A percentile compares a stretch with the other conserved stretches of the same genome.
phyloP scores from a whole-genome alignment of 1,284 basidiomycete genomes.

The Polyporus tsugae region DNA sequence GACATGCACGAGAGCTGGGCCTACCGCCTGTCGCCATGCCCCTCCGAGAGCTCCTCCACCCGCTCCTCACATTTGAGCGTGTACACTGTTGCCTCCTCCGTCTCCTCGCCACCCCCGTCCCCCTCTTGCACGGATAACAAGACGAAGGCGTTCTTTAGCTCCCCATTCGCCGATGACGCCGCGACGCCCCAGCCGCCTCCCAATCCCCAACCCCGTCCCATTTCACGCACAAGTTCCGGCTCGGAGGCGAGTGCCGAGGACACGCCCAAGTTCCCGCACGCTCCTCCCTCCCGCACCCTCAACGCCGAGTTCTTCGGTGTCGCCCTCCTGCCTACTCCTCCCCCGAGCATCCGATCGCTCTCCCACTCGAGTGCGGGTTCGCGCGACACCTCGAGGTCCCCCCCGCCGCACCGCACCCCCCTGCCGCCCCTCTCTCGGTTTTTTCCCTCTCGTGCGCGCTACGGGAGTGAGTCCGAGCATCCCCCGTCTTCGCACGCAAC shows the following conservation, averaged over 20 bases:
- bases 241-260: conserved; percentile 36
- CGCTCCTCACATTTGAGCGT: conserved; percentile 42
- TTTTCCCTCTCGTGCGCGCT: conserved; percentile 45
- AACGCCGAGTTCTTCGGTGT: conserved; percentile 44
- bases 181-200: conserved; percentile 38
- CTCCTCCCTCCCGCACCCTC: conserved; percentile 39
- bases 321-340: conserved; percentile 41
- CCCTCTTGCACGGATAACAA: conserved; percentile 37
- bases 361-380: conserved; percentile 28
- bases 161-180: conserved; percentile 38
- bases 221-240: conserved; percentile 33
- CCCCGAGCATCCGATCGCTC: conserved; percentile 39
- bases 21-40: conserved; percentile 37
- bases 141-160: conserved; percentile 44
- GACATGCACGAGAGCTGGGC: conserved; percentile 42
- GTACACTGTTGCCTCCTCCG: conserved; percentile 39
- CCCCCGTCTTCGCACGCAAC: conserved; percentile 28
- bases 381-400: conserved; percentile 39
- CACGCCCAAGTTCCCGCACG: conserved; percentile 33
- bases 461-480: conserved; percentile 35
- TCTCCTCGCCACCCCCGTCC: conserved; percentile 37
- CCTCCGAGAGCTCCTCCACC: conserved; percentile 37
- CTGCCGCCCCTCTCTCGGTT: conserved; percentile 43
- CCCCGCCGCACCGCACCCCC: conserved; percentile 31
- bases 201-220: conserved; percentile 36